Evolutionary conservation across 495 filamentous ascomycete species (phyloP).

Genomic region (Penicillium robsamsonii): DNA sequence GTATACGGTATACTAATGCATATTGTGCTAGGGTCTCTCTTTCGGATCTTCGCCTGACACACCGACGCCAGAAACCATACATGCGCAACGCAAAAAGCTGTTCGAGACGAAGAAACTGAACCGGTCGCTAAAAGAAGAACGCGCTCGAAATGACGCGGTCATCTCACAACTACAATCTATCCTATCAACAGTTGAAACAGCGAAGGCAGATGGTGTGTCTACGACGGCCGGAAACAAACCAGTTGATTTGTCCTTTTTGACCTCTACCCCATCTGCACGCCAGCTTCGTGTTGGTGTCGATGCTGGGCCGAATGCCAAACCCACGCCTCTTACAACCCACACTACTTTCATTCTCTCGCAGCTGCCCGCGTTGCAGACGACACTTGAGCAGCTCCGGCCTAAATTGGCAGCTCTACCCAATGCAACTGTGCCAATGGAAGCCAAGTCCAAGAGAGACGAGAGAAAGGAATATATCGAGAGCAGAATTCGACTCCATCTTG

Average conservation of each 20-base stretch:
- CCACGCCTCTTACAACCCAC: conserved; percentile 63
- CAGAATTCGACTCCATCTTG: conserved; percentile 51
- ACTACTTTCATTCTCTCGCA: conserved; percentile 79
- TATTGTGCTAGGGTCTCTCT: conserved; percentile 33
- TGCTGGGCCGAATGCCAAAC: conserved; percentile 35
- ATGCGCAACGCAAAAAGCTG: conserved; percentile 68
- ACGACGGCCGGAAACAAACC: conserved; percentile 18
- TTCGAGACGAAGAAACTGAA: conserved; percentile 80
- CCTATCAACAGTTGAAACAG: conserved; percentile 32
- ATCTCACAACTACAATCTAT: conserved; percentile 64
- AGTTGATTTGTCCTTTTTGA: conserved; percentile 54
- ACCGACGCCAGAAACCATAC: conserved; percentile 64
- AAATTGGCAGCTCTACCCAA: conserved; percentile 54
- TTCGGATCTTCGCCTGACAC: conserved; percentile 34
- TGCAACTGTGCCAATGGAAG: conserved; percentile 30
- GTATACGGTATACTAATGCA: neutral
- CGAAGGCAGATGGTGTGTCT: conserved; percentile 26
- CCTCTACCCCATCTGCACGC: conserved; percentile 42
- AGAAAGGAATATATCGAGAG: conserved; percentile 75
- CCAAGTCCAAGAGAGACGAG: conserved; percentile 49
- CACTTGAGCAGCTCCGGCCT: conserved; percentile 61
- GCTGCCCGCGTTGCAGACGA: conserved; percentile 68
- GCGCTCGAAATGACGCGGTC: conserved; percentile 69
- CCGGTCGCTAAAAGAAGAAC: conserved; percentile 68
- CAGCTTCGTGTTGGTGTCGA: conserved; percentile 46